A percentile compares a stretch with the other conserved stretches of the same genome.
Evolutionary conservation across 805 yeast species (phyloP).

Genomic region (Kodamaea nitidulidarum): DNA sequence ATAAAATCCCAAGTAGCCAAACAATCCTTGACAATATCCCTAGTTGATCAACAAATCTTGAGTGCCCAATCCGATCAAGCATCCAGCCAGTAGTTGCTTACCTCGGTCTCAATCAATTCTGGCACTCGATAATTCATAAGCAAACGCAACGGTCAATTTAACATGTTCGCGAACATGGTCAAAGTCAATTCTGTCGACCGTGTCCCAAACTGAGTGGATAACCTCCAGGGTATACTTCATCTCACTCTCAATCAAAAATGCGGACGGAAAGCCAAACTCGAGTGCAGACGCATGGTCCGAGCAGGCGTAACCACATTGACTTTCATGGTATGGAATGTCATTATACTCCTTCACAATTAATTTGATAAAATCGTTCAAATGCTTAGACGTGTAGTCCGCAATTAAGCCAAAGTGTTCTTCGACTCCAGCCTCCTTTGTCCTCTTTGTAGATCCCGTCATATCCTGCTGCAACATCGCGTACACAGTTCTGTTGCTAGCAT

Average conservation of each 20-base stretch:
- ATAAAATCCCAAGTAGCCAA: no score
- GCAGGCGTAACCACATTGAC: constrained; percentile 88
- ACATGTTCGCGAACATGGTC: constrained; percentile 78
- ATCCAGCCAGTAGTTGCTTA: no score
- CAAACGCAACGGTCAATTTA: constrained; percentile 69
- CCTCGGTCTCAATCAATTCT: constrained; percentile 3
- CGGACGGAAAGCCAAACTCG: constrained; percentile 78
- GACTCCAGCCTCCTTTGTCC: constrained; percentile 44
- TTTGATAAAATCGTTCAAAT: constrained; percentile 59
- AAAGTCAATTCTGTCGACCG: constrained; percentile 73
- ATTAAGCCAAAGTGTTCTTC: constrained; percentile 78
- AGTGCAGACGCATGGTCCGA: constrained; percentile 89
- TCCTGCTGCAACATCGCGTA: constrained; percentile 90
- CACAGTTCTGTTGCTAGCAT: constrained; percentile 45
- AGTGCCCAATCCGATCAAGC: no score
- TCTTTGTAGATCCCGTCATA: constrained; percentile 78
- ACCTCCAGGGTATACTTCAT: constrained; percentile 60
- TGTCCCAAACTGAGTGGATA: constrained; percentile 77
- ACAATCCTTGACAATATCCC: no score
- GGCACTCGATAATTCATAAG: constrained; percentile 52
- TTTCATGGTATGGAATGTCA: constrained; percentile 64
- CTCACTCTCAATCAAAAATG: constrained; percentile 77
- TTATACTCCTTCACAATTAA: constrained; percentile 59
- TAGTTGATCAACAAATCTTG: no score
- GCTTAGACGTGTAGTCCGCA: constrained; percentile 58